Conservation (phyloP, 441 rosid species). For the Erysimum cheiri region DNA sequence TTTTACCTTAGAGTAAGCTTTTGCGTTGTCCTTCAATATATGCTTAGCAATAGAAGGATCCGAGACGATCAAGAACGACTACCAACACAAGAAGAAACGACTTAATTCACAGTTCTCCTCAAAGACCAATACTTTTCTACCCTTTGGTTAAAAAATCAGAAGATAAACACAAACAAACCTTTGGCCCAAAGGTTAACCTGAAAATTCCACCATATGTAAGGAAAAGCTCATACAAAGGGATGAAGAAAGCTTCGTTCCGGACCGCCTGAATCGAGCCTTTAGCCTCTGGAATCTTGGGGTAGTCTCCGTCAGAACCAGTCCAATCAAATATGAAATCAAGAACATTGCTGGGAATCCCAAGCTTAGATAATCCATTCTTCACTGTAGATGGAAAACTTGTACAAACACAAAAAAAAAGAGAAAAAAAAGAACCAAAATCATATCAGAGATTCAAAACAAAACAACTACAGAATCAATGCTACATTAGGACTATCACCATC, state of each 20-base stretch:
- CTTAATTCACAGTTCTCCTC: slow-evolving; percentile 5
- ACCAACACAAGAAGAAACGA: slow-evolving; percentile 30
- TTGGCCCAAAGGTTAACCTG: slow-evolving; percentile 92
- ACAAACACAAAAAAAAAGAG: slow-evolving; percentile 23
- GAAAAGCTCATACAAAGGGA: slow-evolving; percentile 88
- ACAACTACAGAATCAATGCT: not conserved
- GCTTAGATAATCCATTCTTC: slow-evolving; percentile 74
- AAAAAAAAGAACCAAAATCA: not conserved
- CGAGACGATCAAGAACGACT: slow-evolving; percentile 94
- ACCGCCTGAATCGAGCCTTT: slow-evolving; percentile 73
- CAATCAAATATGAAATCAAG: slow-evolving; percentile 67
- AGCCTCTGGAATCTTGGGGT: slow-evolving; percentile 81
- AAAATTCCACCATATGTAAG: slow-evolving; percentile 96
- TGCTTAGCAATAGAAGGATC: slow-evolving; percentile 96
- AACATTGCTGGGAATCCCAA: slow-evolving; percentile 68
- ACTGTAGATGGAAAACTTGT: slow-evolving; percentile 64
- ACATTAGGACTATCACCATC: not conserved
- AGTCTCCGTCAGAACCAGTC: slow-evolving; percentile 54
- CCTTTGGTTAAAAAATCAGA: not conserved
- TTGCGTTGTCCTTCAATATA: slow-evolving; percentile 84
- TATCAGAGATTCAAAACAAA: slow-evolving; percentile 11
- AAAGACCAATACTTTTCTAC: not conserved
- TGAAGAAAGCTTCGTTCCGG: slow-evolving; percentile 87
- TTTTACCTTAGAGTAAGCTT: slow-evolving; percentile 87
- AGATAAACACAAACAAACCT: slow-evolving; percentile 58